phyloP scores from a whole-genome alignment of 2,329 filamentous ascomycete genomes.

The Calonectria honghensis region DNA sequence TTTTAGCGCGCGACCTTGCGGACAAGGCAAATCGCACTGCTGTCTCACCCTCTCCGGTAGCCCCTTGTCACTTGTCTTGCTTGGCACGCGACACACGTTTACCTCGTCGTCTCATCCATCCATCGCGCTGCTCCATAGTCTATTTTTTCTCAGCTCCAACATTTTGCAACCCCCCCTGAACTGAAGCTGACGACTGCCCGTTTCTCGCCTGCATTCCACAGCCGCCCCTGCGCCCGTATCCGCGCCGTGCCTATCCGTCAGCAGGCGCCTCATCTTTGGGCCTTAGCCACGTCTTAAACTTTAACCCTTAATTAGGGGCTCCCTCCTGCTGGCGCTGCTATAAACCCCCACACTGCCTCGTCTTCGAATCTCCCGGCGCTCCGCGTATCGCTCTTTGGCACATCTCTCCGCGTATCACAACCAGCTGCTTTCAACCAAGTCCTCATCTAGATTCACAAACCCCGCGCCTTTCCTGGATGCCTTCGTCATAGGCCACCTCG shows the following conservation, averaged over 20 bases:
- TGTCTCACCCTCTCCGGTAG: slow-evolving; percentile 3
- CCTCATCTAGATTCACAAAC: not conserved
- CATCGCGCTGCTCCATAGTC: not conserved
- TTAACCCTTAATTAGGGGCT: slow-evolving; percentile 26
- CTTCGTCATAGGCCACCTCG: slow-evolving; percentile 26
- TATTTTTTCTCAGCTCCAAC: not conserved
- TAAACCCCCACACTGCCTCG: not conserved
- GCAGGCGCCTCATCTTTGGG: not conserved
- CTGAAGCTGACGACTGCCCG: not conserved
- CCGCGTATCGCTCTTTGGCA: slow-evolving; percentile 19
- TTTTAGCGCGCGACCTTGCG: not conserved
- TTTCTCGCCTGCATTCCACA: not conserved
- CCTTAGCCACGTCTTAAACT: slow-evolving; percentile 1
- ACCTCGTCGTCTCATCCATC: not conserved
- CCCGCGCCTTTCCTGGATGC: not conserved
- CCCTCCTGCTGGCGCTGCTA: not conserved
- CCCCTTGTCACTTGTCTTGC: slow-evolving; percentile 1
- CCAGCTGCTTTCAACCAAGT: not conserved
- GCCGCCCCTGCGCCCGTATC: not conserved
- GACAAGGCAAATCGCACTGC: slow-evolving; percentile 9
- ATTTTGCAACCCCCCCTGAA: not conserved
- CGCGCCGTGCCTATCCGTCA: slow-evolving; percentile 11
- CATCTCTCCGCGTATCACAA: slow-evolving; percentile 32
- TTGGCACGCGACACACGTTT: slow-evolving; percentile 21
- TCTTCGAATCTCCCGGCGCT: not conserved